Evolutionary conservation across 768 basidiomycete genomes (phyloP), one percentile per base, ranked within the genome.

Genomic region (Lepiota subincarnata): DNA sequence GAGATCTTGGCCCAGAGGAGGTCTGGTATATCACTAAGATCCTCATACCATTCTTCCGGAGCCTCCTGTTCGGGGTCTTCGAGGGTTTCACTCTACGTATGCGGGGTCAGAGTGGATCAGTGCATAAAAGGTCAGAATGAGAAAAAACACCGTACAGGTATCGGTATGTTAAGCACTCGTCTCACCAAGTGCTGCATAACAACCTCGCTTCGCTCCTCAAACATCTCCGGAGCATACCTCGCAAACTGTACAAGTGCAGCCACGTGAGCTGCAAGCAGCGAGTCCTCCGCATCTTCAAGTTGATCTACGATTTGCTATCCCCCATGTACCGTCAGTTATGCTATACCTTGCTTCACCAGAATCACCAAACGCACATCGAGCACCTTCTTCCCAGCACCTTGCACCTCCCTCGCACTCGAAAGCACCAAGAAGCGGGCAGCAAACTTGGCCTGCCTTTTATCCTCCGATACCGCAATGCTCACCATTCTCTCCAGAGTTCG

Each of bases 361-460:
- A 0, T 11, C 26, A 22, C 37, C 11, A 35, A n/a, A 42, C 1
- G 66, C 76, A 93, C 94, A 59, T 89, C 81, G 26, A 92, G 73
- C 8, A 91, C 72, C 8, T 79, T 69, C 0, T 66, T 63, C 57
- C 85, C 83, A 1, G 73, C 7, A 31, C 31, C 31, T 31, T 31
- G 31, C 31, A 31, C 57, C 1, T 78, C 71, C 6, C 75, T 74
- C 12, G 81, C 75, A 59, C 79, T 81, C 36, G 76, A 75, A 48
- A 77, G 78, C 0, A 85, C 80, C 18, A 96, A 63, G 31, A 89
- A 73, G 18, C 93, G 80, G 2, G 89, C 83, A 1, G 92, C 89
- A 66, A 91, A 95, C 66, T 98, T 98, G 16, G 92, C 88, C 57
- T 86, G 82, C 18, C 80, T 77, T 20, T 74, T 71, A 48, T 87